Base-by-base conservation (phyloP, 768 basidiomycete species). In the Xerocomellus dryophilus region DNA sequence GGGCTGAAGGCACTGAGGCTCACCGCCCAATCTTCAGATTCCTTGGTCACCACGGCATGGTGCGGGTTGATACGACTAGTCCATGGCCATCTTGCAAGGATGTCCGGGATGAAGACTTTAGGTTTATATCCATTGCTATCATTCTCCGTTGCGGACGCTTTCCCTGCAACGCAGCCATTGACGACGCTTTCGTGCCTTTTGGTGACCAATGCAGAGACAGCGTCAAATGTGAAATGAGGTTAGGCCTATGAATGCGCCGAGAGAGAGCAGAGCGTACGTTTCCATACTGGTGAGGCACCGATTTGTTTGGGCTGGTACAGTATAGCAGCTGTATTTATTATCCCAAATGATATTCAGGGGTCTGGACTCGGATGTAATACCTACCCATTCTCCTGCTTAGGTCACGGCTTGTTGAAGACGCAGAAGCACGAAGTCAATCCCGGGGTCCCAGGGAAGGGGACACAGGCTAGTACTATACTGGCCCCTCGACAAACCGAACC, bases 81-180 rank as follows among this genome's bases (percentile, higher is more conserved):
- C 58, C 58, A 62, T 0, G 61, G 61, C 61, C 61, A 63, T 45
- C 58, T 53, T 15, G 43, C 54, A 21, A 63, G 61, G 11, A 41
- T 42, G 32, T 60, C 42, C 0, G 61, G 61, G 15, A 63, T 47
- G 40, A 63, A 63, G 18, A 63, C 14, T 29, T 40, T 56, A 2
- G 9, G 51, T 34, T 20, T 14, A 12, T 8, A 21, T 25, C n/a
- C 29, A 7, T n/a, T n/a, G n/a, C n/a, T n/a, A n/a, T 17, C n/a
- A 12, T 57, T 39, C 31, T 45, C 35, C 8, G 7, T 2, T 1
- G 18, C 2, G 18, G 31, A 23, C 4, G 41, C 21, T 41, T 25
- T 25, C 23, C 5, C 23, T 5, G 23, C 23, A 36, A 11, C 18
- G 10, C 7, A 9, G 4, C 5, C 45, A 15, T 42, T 9, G 34